Conservation (phyloP, 345 rosid species). For the Eucalyptus fibrosa region DNA sequence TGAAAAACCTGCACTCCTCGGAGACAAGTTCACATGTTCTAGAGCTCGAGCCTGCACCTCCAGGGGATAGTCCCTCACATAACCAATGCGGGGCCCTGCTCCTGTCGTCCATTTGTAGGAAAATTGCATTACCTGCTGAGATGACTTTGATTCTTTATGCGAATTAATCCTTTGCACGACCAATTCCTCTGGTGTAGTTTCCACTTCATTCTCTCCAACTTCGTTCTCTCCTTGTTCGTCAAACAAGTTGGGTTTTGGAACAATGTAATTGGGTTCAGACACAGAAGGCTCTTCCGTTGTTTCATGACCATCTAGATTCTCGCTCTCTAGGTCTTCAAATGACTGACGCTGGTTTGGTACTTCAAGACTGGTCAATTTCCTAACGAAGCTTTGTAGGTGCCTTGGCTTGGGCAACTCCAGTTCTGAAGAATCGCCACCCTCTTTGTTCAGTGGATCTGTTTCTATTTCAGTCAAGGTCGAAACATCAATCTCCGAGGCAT, state of each 20-base stretch:
- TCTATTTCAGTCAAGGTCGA: slow-evolving; percentile 7
- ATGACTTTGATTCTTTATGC: slow-evolving; percentile 12
- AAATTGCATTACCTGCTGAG: slow-evolving; percentile 28
- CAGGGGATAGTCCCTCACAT: slow-evolving; percentile 32
- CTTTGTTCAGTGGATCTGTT: slow-evolving; percentile 11
- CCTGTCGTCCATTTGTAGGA: slow-evolving; percentile 40
- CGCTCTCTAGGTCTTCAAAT: slow-evolving; percentile 2
- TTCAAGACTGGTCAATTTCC: slow-evolving; percentile 28
- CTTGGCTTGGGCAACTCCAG: neutral
- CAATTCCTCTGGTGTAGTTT: slow-evolving; percentile 17
- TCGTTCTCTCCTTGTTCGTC: slow-evolving; percentile 19
- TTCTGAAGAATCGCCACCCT: neutral
- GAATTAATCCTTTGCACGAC: neutral
- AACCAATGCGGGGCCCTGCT: slow-evolving; percentile 34
- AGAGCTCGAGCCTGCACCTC: slow-evolving; percentile 32
- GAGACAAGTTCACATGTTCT: slow-evolving; percentile 37
- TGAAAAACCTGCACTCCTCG: slow-evolving; percentile 7
- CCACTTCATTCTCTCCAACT: slow-evolving; percentile 9
- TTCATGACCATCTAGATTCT: slow-evolving; percentile 16
- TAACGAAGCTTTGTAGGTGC: slow-evolving; percentile 2
- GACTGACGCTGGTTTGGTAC: slow-evolving; percentile 26
- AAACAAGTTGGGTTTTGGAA: neutral
- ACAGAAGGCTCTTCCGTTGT: slow-evolving; percentile 4
- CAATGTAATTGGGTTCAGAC: neutral
- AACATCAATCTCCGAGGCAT: slow-evolving; percentile 7